These are phyloP conservation scores for Porogramme epimiltina DNA, from an alignment of 1,284 basidiomycete genomes.

Conservation along the genomic window DNA sequence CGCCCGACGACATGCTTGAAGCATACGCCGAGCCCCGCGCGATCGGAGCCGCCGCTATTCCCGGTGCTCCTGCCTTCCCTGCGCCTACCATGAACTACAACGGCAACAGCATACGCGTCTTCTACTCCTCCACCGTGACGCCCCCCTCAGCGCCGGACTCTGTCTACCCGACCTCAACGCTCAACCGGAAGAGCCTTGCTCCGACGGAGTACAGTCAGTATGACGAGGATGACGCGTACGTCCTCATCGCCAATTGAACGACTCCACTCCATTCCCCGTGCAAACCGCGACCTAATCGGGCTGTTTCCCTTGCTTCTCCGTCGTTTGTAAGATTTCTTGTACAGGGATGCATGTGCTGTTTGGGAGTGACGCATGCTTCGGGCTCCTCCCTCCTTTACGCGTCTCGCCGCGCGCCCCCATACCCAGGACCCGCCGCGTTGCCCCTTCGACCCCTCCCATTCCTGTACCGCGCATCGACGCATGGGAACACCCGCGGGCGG, in stretches of 20 bases:
- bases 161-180: constrained; percentile 13
- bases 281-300: not conserved
- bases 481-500: too few species aligned
- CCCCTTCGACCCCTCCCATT: too few species aligned
- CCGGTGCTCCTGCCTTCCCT: constrained; percentile 23
- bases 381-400: too few species aligned
- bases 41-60: constrained; percentile 23
- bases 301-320: not conserved
- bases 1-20: constrained; percentile 75
- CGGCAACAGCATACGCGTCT: constrained; percentile 35
- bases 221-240: constrained; percentile 34
- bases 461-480: too few species aligned
- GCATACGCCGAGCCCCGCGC: constrained; percentile 66
- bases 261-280: not conserved
- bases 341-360: constrained; percentile 1
- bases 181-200: constrained; percentile 34
- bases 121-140: constrained; percentile 34
- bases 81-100: constrained; percentile 31
- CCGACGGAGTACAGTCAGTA: constrained; percentile 33
- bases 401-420: too few species aligned
- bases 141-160: constrained; percentile 15
- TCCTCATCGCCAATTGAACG: constrained; percentile 36
- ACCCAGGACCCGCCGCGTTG: too few species aligned
- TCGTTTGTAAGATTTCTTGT: constrained; percentile 19
- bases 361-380: too few species aligned